These are phyloP conservation scores for Vanrija humicola DNA, from an alignment of 1,284 basidiomycete genomes.

Conservation along the genomic window DNA sequence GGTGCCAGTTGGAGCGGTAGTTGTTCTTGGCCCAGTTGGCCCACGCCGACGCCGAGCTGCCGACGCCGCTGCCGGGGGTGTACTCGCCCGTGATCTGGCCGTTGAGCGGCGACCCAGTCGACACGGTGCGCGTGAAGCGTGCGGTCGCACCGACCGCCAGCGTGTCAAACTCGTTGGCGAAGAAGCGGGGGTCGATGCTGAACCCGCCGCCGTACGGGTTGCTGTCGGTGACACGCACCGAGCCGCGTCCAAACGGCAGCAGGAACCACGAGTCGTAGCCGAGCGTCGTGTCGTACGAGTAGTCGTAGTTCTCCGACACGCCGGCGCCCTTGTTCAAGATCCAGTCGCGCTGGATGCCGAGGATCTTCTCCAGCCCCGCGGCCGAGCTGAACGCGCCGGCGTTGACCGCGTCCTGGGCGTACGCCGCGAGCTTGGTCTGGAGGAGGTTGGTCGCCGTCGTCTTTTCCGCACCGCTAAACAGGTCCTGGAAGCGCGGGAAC, in stretches of 20 bases:
- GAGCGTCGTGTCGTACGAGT: conserved; percentile 25
- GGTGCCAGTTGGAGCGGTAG: conserved; percentile 46
- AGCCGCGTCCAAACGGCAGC: conserved; percentile 44
- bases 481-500: conserved; percentile 37
- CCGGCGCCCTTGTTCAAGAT: conserved; percentile 39
- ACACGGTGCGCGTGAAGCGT: conserved; percentile 23
- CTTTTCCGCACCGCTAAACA: conserved; percentile 24
- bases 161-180: conserved; percentile 33
- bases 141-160: conserved; percentile 22
- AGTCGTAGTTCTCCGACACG: conserved; percentile 40
- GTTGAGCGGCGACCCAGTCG: conserved; percentile 14
- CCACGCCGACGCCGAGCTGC: conserved; percentile 43
- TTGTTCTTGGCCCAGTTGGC: conserved; percentile 37
- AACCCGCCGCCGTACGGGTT: conserved; percentile 29
- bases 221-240: conserved; percentile 34
- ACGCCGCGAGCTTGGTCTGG: conserved; percentile 32
- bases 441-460: conserved; percentile 19
- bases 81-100: conserved; percentile 35
- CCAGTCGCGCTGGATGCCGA: conserved; percentile 43
- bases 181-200: conserved; percentile 47
- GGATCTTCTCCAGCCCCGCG: conserved; percentile 27
- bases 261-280: conserved; percentile 47
- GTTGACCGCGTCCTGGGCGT: conserved; percentile 37
- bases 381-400: conserved; percentile 32
- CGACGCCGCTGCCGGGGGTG: conserved; percentile 39